Conservation (phyloP, 176 grass and related monocot species). For the Carex myosuroides region DNA sequence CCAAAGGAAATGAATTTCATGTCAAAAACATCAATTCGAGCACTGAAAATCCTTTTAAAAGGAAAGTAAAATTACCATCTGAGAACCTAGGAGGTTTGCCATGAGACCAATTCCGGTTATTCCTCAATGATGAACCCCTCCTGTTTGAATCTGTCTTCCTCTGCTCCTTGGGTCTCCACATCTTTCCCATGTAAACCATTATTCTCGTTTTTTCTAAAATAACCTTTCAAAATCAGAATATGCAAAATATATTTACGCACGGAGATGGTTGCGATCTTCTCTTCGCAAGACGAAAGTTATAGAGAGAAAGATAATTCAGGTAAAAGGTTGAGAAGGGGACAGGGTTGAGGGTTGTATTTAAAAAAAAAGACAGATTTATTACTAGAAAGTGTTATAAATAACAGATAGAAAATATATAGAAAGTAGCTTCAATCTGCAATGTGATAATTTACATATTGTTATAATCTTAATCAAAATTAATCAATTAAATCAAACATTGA, state of each 20-base stretch:
- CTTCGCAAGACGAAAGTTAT: background rate
- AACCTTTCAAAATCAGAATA: background rate
- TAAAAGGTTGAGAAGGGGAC: too few relatives aligned
- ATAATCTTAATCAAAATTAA: too few relatives aligned
- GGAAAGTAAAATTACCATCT: background rate
- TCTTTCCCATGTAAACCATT: background rate
- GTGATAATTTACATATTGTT: too few relatives aligned
- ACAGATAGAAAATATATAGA: too few relatives aligned
- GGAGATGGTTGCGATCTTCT: background rate
- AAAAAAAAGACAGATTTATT: too few relatives aligned
- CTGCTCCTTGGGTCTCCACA: constrained; percentile 1
- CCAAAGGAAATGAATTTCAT: background rate
- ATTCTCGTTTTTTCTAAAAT: background rate
- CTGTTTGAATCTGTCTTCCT: background rate
- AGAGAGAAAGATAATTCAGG: background rate
- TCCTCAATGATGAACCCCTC: background rate
- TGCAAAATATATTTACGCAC: background rate
- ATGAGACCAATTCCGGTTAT: background rate
- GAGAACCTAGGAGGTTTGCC: constrained; percentile 2
- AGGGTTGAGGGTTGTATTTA: too few relatives aligned
- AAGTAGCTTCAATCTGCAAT: too few relatives aligned
- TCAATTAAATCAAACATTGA: background rate
- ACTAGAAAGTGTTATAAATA: too few relatives aligned
- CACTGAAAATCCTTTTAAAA: background rate
- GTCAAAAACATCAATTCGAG: background rate